These are phyloP conservation scores for Phialocephala subalpina DNA, from an alignment of 2,329 filamentous ascomycete genomes.

Conservation along the genomic window DNA sequence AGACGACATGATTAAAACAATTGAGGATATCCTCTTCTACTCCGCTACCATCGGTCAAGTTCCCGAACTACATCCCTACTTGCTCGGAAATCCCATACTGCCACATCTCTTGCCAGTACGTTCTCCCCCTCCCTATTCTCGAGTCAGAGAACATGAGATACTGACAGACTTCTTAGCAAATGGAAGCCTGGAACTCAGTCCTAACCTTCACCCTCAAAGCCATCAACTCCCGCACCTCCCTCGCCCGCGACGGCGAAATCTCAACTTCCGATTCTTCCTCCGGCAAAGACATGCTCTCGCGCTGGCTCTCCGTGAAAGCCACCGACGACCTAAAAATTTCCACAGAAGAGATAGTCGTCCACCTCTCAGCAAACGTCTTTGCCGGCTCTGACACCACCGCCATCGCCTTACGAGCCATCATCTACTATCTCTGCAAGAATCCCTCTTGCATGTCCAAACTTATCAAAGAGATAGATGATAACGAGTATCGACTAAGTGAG, in stretches of 20 bases:
- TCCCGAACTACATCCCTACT: neutral
- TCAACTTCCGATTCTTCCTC: neutral
- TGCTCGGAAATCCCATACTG: conserved; percentile 5
- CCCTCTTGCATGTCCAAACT: neutral
- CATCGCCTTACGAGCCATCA: conserved; percentile 1
- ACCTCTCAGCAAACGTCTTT: conserved; percentile 1
- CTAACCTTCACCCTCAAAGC: conserved; percentile 5
- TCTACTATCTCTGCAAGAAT: conserved; percentile 9
- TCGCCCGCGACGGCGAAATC: neutral
- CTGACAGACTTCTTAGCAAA: neutral
- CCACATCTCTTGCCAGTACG: conserved; percentile 7
- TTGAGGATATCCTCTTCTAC: neutral
- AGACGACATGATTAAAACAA: neutral
- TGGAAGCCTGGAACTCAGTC: neutral
- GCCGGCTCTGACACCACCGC: conserved; percentile 9
- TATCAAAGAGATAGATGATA: conserved; percentile 8
- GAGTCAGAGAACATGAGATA: neutral
- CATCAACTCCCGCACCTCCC: neutral
- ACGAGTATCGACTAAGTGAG: conserved; percentile 4
- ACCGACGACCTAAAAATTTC: neutral
- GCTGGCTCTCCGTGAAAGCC: neutral
- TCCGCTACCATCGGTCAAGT: neutral
- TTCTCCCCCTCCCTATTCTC: neutral
- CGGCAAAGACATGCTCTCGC: conserved; percentile 13
- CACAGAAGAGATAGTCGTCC: neutral